Conservation (phyloP, 129 eudicot genomes). For the Artemisia argyi region DNA sequence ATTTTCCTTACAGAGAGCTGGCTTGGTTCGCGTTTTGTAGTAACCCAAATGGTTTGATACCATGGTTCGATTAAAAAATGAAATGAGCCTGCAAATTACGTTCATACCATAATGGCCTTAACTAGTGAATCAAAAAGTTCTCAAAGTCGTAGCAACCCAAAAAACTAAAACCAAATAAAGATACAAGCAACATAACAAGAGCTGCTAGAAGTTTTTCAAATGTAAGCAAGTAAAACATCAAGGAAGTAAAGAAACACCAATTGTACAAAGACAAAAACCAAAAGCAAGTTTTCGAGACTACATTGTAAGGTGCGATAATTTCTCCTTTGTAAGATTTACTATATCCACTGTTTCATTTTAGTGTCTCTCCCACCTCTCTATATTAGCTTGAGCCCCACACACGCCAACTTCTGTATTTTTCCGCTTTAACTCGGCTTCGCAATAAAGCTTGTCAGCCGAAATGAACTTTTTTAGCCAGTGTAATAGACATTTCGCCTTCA, state of each 20-base stretch:
- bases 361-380: not conserved
- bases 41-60: too few relatives aligned
- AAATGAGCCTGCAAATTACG: too few relatives aligned
- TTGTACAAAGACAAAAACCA: not conserved
- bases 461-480: not conserved
- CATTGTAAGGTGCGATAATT: slow-evolving; percentile 2
- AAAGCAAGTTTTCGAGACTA: not conserved
- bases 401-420: not conserved
- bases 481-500: not conserved
- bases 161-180: too few relatives aligned
- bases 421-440: not conserved
- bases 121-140: too few relatives aligned
- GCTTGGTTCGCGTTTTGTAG: too few relatives aligned
- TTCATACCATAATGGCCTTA: too few relatives aligned
- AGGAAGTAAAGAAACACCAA: not conserved
- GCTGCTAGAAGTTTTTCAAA: not conserved
- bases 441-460: not conserved
- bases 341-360: not conserved
- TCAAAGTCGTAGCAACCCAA: too few relatives aligned
- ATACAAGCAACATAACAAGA: not conserved
- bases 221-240: not conserved
- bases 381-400: not conserved
- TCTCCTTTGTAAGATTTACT: not conserved
- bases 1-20: too few relatives aligned
- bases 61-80: too few relatives aligned